Evolutionary conservation across 176 grass and related monocot genomes (phyloP).

Genomic region (Oryza brachyantha): DNA sequence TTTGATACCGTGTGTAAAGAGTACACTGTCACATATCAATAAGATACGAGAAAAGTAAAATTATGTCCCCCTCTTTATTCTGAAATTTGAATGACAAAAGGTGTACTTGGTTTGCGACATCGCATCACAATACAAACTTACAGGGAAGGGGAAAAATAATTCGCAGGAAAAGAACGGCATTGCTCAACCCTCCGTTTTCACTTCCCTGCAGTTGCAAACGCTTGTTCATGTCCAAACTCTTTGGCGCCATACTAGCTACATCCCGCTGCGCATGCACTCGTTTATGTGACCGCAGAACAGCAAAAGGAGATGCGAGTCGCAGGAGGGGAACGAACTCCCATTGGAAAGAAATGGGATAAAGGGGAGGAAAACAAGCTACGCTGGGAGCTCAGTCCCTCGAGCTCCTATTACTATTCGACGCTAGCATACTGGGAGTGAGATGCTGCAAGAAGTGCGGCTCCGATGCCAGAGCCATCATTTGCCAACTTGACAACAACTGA

Average conservation of each 20-base stretch:
- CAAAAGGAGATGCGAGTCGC: not conserved
- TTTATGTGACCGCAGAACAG: constrained; percentile 26
- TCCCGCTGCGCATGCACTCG: constrained; percentile 34
- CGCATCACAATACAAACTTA: constrained; percentile 31
- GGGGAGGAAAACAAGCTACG: not conserved
- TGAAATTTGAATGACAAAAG: constrained; percentile 20
- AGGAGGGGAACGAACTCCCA: not conserved
- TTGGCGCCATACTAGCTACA: constrained; percentile 19
- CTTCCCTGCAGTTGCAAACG: constrained; percentile 18
- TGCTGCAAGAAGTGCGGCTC: constrained; percentile 73
- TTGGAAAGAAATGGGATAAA: constrained; percentile 11
- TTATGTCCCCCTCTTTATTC: constrained; percentile 52
- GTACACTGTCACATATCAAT: not conserved
- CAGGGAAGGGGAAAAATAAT: constrained; percentile 25
- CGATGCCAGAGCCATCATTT: constrained; percentile 87
- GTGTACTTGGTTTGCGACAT: constrained; percentile 29
- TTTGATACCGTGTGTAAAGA: not conserved
- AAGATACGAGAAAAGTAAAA: not conserved
- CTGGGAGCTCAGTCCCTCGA: constrained; percentile 6
- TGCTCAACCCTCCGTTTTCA: constrained; percentile 35
- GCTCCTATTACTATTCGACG: constrained; percentile 35
- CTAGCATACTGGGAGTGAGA: constrained; percentile 72
- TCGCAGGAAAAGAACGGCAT: constrained; percentile 37
- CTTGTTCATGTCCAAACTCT: constrained; percentile 27
- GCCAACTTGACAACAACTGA: constrained; percentile 71